Conservation (phyloP, 495 filamentous ascomycete species). For the Hypoxylon fuscum region DNA sequence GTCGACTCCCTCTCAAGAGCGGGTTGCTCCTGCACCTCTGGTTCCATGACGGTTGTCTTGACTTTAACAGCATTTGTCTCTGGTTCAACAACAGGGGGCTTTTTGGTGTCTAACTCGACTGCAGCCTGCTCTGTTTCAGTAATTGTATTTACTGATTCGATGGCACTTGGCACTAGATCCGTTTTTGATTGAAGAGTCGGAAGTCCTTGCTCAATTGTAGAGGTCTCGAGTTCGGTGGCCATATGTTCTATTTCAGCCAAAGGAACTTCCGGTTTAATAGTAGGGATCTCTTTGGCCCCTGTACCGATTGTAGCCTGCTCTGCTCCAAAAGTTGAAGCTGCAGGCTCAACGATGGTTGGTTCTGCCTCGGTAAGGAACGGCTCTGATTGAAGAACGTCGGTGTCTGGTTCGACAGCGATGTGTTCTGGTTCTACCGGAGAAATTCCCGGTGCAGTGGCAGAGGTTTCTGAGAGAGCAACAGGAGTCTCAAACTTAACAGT, state of each 20-base stretch:
- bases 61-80: background rate
- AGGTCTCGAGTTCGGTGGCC: no score
- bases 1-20: background rate
- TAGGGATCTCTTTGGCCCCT: background rate
- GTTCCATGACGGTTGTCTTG: background rate
- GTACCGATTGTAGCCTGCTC: no score
- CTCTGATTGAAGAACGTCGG: background rate
- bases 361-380: background rate
- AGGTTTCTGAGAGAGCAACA: background rate
- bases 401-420: conserved; percentile 2
- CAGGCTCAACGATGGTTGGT: background rate
- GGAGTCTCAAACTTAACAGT: background rate
- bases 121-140: no score
- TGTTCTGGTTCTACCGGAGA: conserved; percentile 4
- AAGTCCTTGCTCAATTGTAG: no score
- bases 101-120: no score
- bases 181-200: no score
- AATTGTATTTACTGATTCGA: no score
- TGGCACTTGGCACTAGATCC: no score
- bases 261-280: background rate
- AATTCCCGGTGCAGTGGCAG: background rate
- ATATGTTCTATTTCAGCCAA: conserved; percentile 3
- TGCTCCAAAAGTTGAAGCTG: background rate
- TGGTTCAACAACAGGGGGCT: background rate
- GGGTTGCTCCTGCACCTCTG: background rate